Evolutionary conservation across 768 basidiomycete genomes (phyloP).

Genomic region (Mrakia blollopis): DNA sequence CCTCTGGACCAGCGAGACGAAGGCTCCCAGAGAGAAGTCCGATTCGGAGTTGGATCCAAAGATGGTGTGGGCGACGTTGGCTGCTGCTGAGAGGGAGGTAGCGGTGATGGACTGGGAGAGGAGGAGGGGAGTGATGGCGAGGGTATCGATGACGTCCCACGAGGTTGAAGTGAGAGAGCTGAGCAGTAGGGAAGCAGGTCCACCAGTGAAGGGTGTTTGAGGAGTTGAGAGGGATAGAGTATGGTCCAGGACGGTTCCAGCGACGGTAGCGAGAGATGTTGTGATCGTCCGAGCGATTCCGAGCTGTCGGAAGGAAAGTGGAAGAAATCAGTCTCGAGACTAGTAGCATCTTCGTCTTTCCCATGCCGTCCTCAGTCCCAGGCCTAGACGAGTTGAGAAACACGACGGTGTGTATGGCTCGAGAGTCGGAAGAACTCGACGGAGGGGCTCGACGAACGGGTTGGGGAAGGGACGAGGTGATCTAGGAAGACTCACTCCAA

Average conservation of each 20-base stretch:
- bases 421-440: too few species aligned
- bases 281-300: slow-evolving; percentile 61
- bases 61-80: slow-evolving; percentile 65
- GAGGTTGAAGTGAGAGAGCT: slow-evolving; percentile 56
- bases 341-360: too few species aligned
- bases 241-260: slow-evolving; percentile 59
- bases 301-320: slow-evolving; percentile 52
- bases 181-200: slow-evolving; percentile 57
- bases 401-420: too few species aligned
- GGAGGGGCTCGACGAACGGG: slow-evolving; percentile 28
- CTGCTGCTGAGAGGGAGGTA: slow-evolving; percentile 67
- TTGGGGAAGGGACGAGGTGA: slow-evolving; percentile 16
- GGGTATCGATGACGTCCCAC: slow-evolving; percentile 62
- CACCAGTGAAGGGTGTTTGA: slow-evolving; percentile 41
- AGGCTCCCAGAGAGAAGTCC: slow-evolving; percentile 68
- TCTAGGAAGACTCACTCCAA: slow-evolving; percentile 58
- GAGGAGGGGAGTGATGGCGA: slow-evolving; percentile 69
- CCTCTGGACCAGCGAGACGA: slow-evolving; percentile 70
- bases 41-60: slow-evolving; percentile 73
- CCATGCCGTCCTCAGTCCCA: too few species aligned
- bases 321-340: slow-evolving; percentile 5
- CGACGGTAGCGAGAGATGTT: slow-evolving; percentile 56
- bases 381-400: too few species aligned
- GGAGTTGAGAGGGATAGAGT: slow-evolving; percentile 59
- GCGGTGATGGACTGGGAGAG: slow-evolving; percentile 71